These are phyloP conservation scores for Sarcomyxa edulis DNA, from an alignment of 768 basidiomycete species.

Conservation along the genomic window DNA sequence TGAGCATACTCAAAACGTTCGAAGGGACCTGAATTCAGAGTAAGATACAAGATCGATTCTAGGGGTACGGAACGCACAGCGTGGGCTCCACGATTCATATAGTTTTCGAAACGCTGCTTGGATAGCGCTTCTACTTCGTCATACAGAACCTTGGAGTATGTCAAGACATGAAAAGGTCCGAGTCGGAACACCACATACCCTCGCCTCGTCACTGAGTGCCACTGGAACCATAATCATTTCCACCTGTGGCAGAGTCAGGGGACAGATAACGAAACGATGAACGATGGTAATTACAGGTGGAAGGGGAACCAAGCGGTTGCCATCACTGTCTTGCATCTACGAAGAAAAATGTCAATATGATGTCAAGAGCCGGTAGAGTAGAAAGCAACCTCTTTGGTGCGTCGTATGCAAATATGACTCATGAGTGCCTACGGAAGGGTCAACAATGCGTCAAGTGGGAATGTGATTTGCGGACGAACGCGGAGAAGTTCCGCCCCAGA, in stretches of 20 bases:
- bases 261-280: neutral
- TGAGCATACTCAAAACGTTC: constrained; percentile 77
- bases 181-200: constrained; percentile 34
- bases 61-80: constrained; percentile 22
- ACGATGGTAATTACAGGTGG: constrained; percentile 47
- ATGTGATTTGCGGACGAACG: constrained; percentile 31
- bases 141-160: constrained; percentile 47
- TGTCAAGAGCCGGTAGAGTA: neutral
- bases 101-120: constrained; percentile 52
- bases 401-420: constrained; percentile 72
- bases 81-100: constrained; percentile 42
- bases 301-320: constrained; percentile 67
- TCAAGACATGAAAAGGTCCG: constrained; percentile 1
- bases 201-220: constrained; percentile 54
- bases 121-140: constrained; percentile 64
- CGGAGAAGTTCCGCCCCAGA: constrained; percentile 66
- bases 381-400: constrained; percentile 70
- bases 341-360: constrained; percentile 4
- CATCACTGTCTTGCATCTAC: constrained; percentile 81
- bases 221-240: constrained; percentile 76
- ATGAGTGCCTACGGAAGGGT: constrained; percentile 53
- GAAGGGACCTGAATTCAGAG: constrained; percentile 45
- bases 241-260: constrained; percentile 39
- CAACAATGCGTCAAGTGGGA: constrained; percentile 2
- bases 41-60: neutral